These are phyloP conservation scores for Pleurostoma richardsiae DNA, from an alignment of 2,329 filamentous ascomycete genomes.

Conservation along the genomic window DNA sequence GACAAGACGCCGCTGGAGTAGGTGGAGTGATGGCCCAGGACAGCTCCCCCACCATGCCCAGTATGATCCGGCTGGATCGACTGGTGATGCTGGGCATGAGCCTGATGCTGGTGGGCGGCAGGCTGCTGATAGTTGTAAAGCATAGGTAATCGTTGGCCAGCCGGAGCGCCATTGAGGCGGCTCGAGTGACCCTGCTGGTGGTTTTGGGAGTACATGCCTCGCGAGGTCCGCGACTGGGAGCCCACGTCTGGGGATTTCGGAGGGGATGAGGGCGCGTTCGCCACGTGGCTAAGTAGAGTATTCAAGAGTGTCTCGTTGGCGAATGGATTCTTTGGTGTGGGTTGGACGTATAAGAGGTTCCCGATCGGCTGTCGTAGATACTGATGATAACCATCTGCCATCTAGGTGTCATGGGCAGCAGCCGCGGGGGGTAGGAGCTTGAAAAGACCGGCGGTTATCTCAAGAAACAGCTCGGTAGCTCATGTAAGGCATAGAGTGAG, in stretches of 20 bases:
- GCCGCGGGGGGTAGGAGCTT: constrained; percentile 1
- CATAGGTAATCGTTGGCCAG: constrained; percentile 56
- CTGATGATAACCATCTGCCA: constrained; percentile 62
- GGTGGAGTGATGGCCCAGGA: constrained; percentile 55
- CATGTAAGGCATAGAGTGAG: constrained; percentile 16
- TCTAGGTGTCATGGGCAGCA: constrained; percentile 41
- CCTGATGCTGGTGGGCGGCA: constrained; percentile 55
- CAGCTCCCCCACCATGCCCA: constrained; percentile 43
- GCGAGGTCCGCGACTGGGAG: constrained; percentile 22
- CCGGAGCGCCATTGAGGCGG: constrained; percentile 68
- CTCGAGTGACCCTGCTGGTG: constrained; percentile 69
- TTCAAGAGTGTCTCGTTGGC: constrained; percentile 23
- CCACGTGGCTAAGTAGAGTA: constrained; percentile 25
- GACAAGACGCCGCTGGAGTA: constrained; percentile 60
- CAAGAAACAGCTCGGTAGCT: constrained; percentile 20
- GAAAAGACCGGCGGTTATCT: constrained; percentile 5
- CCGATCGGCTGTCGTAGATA: constrained; percentile 55
- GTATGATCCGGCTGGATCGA: constrained; percentile 54
- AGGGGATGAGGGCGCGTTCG: constrained; percentile 18
- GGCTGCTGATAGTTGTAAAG: constrained; percentile 67
- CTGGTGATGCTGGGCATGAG: constrained; percentile 60
- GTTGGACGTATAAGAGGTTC: constrained; percentile 53
- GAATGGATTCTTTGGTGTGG: constrained; percentile 39
- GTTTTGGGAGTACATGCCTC: constrained; percentile 69
- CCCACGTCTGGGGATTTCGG: constrained; percentile 20